phyloP scores from a whole-genome alignment of 2,329 filamentous ascomycete genomes.

The Teratosphaeria gauchensis region DNA sequence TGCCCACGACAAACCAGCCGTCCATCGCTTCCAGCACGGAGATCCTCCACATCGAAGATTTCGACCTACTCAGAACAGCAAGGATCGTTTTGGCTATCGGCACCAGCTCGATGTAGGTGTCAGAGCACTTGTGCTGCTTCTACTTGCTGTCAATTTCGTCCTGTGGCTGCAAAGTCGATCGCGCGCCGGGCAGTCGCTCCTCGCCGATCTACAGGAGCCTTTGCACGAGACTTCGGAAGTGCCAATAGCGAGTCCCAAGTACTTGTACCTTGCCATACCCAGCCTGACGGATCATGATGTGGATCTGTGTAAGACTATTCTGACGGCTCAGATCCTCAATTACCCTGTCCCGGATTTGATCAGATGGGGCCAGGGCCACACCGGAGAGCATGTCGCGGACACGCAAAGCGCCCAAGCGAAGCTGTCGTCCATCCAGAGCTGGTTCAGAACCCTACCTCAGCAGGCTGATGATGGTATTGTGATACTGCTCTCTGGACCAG shows the following conservation, averaged over 20 bases:
- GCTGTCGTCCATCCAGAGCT: neutral
- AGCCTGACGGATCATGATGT: neutral
- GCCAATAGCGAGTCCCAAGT: too few relatives aligned
- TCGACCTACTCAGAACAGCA: too few relatives aligned
- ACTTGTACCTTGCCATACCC: neutral
- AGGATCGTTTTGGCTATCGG: too few relatives aligned
- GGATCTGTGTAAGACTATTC: neutral
- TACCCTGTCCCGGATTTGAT: neutral
- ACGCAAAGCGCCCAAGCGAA: neutral
- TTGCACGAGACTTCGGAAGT: neutral
- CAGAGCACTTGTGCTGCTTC: too few relatives aligned
- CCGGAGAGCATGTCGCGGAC: neutral
- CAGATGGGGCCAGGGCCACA: neutral
- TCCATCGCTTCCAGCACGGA: too few relatives aligned
- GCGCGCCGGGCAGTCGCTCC: too few relatives aligned
- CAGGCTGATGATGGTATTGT: neutral
- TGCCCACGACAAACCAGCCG: too few relatives aligned
- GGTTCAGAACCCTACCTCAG: neutral
- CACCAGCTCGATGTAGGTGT: too few relatives aligned
- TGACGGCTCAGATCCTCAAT: neutral
- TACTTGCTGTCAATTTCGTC: too few relatives aligned
- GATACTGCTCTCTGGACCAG: neutral
- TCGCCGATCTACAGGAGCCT: too few relatives aligned
- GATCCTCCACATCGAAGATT: too few relatives aligned
- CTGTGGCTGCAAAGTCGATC: too few relatives aligned